phyloP scores from a whole-genome alignment of 495 filamentous ascomycete species.

The Sporormia fimetaria region DNA sequence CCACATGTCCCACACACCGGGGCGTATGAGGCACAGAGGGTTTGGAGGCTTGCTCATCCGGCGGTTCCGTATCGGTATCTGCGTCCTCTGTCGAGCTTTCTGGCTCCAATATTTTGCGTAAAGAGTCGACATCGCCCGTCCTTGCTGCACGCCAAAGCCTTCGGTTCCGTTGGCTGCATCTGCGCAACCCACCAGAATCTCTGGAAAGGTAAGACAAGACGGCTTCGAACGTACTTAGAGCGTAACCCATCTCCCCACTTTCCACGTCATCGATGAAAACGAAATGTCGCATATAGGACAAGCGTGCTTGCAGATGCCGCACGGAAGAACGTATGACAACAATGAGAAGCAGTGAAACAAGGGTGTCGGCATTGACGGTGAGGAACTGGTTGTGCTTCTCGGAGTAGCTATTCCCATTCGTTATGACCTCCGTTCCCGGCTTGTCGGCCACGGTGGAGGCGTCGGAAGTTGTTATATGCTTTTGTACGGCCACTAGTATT shows the following conservation, averaged over 20 bases:
- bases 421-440: constrained; percentile 21
- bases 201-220: constrained; percentile 82
- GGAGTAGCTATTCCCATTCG: constrained; percentile 34
- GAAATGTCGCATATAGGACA: constrained; percentile 90
- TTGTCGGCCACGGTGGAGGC: constrained; percentile 32
- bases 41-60: background rate
- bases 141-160: constrained; percentile 78
- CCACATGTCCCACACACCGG: constrained; percentile 15
- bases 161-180: constrained; percentile 75
- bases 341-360: constrained; percentile 83
- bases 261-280: constrained; percentile 97
- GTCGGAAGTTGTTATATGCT: constrained; percentile 55
- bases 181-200: constrained; percentile 69
- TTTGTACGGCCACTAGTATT: constrained; percentile 74
- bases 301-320: constrained; percentile 72
- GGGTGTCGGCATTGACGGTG: constrained; percentile 88
- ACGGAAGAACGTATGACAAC: constrained; percentile 90
- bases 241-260: constrained; percentile 92
- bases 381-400: constrained; percentile 54
- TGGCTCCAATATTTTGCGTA: constrained; percentile 71
- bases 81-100: constrained; percentile 19
- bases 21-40: background rate
- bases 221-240: constrained; percentile 90
- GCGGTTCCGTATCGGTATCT: constrained; percentile 5
- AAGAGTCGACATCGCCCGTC: constrained; percentile 58